Percentiles rank a stretch among this genome's conserved stretches.
These are phyloP conservation scores for Conticribra guillardii DNA, from an alignment of 108 stramenopile genomes.

Conservation along the genomic window DNA sequence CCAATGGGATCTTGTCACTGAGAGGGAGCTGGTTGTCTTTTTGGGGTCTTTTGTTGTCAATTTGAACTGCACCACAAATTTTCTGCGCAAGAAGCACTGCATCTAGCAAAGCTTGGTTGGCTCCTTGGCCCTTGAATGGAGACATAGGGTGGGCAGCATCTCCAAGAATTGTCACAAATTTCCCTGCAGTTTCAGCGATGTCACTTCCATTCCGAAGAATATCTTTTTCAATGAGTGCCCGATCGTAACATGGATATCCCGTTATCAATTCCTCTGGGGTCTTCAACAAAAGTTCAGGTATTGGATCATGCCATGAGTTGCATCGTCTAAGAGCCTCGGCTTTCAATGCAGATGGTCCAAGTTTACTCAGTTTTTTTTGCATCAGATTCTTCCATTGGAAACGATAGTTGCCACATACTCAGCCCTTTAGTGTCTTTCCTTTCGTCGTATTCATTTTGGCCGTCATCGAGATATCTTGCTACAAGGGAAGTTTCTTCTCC, in stretches of 20 bases:
- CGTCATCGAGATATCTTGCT: not conserved
- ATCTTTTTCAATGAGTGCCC: slow-evolving; percentile 53
- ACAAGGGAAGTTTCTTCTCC: slow-evolving; percentile 33
- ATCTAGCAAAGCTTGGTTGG: slow-evolving; percentile 85
- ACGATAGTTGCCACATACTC: slow-evolving; percentile 90
- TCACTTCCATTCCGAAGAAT: slow-evolving; percentile 31
- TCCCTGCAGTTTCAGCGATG: slow-evolving; percentile 6
- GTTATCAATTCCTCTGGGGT: slow-evolving; percentile 71
- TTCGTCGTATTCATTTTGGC: not conserved
- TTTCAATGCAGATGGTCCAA: slow-evolving; percentile 60
- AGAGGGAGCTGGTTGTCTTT: slow-evolving; percentile 5
- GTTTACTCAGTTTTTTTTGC: slow-evolving; percentile 52
- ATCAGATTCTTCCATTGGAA: slow-evolving; percentile 68
- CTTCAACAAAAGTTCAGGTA: slow-evolving; percentile 54
- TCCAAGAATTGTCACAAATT: slow-evolving; percentile 65
- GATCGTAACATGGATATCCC: slow-evolving; percentile 89
- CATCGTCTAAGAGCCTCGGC: slow-evolving; percentile 66
- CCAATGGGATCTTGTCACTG: slow-evolving; percentile 15
- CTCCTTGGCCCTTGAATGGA: slow-evolving; percentile 91
- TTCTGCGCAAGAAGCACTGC: slow-evolving; percentile 68
- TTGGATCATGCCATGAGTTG: slow-evolving; percentile 71
- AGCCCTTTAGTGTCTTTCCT: too few species aligned
- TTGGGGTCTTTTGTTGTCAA: slow-evolving; percentile 7
- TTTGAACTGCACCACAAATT: slow-evolving; percentile 36
- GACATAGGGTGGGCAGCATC: slow-evolving; percentile 90